phyloP scores from a whole-genome alignment of 805 yeast species.

The Candida endomychidarum region DNA sequence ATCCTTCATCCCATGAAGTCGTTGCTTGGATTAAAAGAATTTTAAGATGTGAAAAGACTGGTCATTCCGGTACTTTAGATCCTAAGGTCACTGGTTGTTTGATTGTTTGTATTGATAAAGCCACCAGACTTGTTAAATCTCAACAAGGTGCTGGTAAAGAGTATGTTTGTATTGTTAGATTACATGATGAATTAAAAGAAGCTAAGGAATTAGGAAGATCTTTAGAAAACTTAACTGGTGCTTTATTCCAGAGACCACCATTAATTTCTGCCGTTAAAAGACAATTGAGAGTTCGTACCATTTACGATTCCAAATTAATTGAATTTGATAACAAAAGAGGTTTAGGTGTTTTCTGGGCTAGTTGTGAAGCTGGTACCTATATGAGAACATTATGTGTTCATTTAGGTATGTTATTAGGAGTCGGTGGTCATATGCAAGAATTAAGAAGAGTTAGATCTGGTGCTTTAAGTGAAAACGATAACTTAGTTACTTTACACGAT shows the following conservation, averaged over 20 bases:
- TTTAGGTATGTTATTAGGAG: constrained; percentile 96
- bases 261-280: constrained; percentile 98
- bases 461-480: constrained; percentile 86
- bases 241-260: constrained; percentile 98
- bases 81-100: constrained; percentile 99
- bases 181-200: constrained; percentile 90
- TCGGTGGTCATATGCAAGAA: constrained; percentile 99
- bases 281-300: constrained; percentile 97
- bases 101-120: constrained; percentile 97
- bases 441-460: constrained; percentile 98
- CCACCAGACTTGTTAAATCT: constrained; percentile 95
- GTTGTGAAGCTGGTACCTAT: constrained; percentile 99
- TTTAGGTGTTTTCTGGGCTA: constrained; percentile 98
- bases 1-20: constrained; percentile 98
- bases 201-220: constrained; percentile 85
- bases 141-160: constrained; percentile 99
- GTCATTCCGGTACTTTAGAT: constrained; percentile 98
- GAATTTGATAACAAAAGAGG: constrained; percentile 97
- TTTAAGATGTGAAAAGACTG: constrained; percentile 93
- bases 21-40: constrained; percentile 99
- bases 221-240: constrained; percentile 95
- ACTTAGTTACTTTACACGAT: constrained; percentile 94
- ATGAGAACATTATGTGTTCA: constrained; percentile 99
- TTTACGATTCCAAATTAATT: constrained; percentile 91
- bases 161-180: constrained; percentile 95